A percentile compares a stretch with the other conserved stretches of the same genome.
phyloP scores from a whole-genome alignment of 306 rosid genomes.

The Notholithocarpus densiflorus region DNA sequence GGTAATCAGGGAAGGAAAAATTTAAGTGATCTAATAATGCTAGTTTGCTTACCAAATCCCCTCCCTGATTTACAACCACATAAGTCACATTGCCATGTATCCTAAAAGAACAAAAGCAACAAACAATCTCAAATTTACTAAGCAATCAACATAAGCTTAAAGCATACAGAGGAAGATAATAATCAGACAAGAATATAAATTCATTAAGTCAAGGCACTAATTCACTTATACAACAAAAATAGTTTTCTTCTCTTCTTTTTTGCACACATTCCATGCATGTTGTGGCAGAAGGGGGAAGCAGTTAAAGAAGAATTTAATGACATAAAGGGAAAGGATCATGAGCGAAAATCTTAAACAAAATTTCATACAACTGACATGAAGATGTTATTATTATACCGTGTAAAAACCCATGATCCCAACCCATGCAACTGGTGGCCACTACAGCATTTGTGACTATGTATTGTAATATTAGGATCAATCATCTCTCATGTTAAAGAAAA shows the following conservation, averaged over 20 bases:
- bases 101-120: constrained; percentile 24
- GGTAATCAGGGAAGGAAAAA: not conserved
- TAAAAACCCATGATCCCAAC: not conserved
- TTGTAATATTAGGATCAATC: not conserved
- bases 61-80: constrained; percentile 31
- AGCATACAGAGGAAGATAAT: not conserved
- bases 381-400: not conserved
- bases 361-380: not conserved
- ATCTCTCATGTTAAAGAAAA: not conserved
- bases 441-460: not conserved
- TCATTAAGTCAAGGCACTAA: not conserved
- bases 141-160: too few relatives aligned
- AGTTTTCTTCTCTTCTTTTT: not conserved
- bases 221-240: not conserved
- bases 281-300: not conserved
- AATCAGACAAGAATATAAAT: not conserved
- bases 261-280: too few relatives aligned
- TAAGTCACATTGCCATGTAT: constrained; percentile 28
- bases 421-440: not conserved
- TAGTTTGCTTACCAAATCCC: constrained; percentile 37
- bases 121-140: not conserved
- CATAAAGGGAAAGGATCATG: too few relatives aligned
- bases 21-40: too few relatives aligned
- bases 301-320: not conserved
- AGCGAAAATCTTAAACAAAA: not conserved